A percentile compares a stretch with the other conserved stretches of the same genome.
These are phyloP conservation scores for Sutorius eximius DNA, from an alignment of 1,284 basidiomycete genomes.

Conservation along the genomic window DNA sequence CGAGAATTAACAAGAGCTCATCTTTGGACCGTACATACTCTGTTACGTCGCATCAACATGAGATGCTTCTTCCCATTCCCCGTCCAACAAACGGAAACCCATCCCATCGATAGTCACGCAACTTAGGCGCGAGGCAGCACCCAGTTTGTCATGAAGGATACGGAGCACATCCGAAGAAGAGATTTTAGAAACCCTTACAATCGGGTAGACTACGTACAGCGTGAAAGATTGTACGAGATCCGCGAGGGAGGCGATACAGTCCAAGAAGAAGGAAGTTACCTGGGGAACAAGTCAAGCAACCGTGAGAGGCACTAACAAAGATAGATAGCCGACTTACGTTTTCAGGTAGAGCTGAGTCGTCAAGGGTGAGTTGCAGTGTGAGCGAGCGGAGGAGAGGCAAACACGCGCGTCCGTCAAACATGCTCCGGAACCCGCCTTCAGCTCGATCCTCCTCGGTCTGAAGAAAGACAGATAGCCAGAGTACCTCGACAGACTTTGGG, in stretches of 20 bases:
- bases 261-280: too few species aligned
- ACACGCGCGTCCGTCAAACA: not conserved
- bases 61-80: not conserved
- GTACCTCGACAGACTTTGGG: slow-evolving; percentile 1
- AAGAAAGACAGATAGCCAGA: not conserved
- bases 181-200: not conserved
- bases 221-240: not conserved
- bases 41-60: not conserved
- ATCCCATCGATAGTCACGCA: not conserved
- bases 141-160: too few species aligned
- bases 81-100: not conserved
- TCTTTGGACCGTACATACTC: not conserved
- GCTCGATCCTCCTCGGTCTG: fast-evolving
- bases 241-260: not conserved
- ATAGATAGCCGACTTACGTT: not conserved
- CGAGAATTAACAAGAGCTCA: too few species aligned
- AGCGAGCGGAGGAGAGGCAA: slow-evolving; percentile 10
- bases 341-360: not conserved
- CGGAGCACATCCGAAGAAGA: too few species aligned
- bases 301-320: not conserved
- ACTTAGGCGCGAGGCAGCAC: not conserved
- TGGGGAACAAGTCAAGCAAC: not conserved
- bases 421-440: not conserved
- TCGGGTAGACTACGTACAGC: not conserved
- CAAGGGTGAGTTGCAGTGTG: not conserved